A percentile compares a stretch with the other conserved stretches of the same genome.
Evolutionary conservation across 306 rosid species (phyloP).

Genomic region (Pterocarpus macrocarpus): DNA sequence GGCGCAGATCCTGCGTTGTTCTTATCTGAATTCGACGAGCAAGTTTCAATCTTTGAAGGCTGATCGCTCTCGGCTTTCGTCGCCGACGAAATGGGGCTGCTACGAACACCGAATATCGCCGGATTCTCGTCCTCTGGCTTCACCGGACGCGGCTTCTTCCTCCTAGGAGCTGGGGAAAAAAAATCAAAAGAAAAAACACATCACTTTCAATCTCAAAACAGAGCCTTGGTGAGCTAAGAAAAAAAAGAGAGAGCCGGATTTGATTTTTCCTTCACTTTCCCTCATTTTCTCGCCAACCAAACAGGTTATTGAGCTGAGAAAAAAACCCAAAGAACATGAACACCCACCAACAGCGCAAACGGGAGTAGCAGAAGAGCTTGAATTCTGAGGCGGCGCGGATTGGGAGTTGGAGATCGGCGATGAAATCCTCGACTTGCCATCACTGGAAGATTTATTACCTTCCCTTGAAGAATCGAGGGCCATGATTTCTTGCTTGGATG

Average conservation of each 20-base stretch:
- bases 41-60: constrained; percentile 59
- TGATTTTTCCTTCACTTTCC: not conserved
- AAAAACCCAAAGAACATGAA: constrained; percentile 15
- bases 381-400: constrained; percentile 67
- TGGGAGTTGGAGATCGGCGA: constrained; percentile 81
- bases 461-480: constrained; percentile 6
- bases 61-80: constrained; percentile 60
- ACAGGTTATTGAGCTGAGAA: not conserved
- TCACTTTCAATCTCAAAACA: not conserved
- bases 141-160: constrained; percentile 82
- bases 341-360: constrained; percentile 76
- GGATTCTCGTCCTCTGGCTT: constrained; percentile 80
- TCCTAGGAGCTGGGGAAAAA: constrained; percentile 76
- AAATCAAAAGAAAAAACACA: not conserved
- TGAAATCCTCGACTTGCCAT: constrained; percentile 72
- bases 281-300: constrained; percentile 12
- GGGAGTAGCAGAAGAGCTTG: constrained; percentile 59
- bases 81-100: constrained; percentile 62
- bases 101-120: constrained; percentile 53
- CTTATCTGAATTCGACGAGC: constrained; percentile 60
- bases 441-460: constrained; percentile 58
- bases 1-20: constrained; percentile 61
- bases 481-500: constrained; percentile 69
- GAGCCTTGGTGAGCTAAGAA: constrained; percentile 16
- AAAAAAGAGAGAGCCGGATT: not conserved